phyloP scores from a whole-genome alignment of 805 yeast genomes.

The Lachancea quebecensis region DNA sequence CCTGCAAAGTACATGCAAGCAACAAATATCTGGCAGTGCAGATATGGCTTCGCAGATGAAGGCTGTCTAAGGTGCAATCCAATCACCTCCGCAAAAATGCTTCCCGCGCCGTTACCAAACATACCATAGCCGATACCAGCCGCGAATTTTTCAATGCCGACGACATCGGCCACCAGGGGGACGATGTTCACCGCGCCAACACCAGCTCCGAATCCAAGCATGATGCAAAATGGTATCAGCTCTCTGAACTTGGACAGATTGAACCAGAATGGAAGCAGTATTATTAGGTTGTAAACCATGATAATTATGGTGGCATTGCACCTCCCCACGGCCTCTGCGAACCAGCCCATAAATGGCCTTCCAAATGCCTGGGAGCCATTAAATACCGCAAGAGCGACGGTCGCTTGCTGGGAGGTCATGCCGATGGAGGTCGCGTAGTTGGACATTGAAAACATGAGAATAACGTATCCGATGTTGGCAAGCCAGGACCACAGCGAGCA shows the following conservation, averaged over 20 bases:
- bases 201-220: constrained; percentile 41
- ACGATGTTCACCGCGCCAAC: constrained; percentile 39
- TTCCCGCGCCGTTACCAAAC: no score
- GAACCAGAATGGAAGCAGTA: constrained; percentile 45
- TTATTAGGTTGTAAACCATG: constrained; percentile 32
- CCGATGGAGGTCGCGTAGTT: constrained; percentile 45
- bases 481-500: constrained; percentile 31
- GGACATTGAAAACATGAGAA: constrained; percentile 41
- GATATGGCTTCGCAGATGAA: no score
- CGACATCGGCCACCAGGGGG: constrained; percentile 37
- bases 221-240: constrained; percentile 36
- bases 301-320: constrained; percentile 37
- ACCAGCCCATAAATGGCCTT: constrained; percentile 41
- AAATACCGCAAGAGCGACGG: constrained; percentile 39
- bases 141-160: constrained; percentile 33
- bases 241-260: constrained; percentile 36
- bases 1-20: no score
- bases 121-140: not conserved
- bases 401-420: constrained; percentile 35
- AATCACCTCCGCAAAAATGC: no score
- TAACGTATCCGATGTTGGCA: constrained; percentile 36
- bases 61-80: no score
- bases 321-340: constrained; percentile 41
- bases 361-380: constrained; percentile 44
- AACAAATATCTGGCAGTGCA: no score